These are phyloP conservation scores for Zygosaccharomyces sapae DNA, from an alignment of 1,139 yeast species.

Conservation along the genomic window DNA sequence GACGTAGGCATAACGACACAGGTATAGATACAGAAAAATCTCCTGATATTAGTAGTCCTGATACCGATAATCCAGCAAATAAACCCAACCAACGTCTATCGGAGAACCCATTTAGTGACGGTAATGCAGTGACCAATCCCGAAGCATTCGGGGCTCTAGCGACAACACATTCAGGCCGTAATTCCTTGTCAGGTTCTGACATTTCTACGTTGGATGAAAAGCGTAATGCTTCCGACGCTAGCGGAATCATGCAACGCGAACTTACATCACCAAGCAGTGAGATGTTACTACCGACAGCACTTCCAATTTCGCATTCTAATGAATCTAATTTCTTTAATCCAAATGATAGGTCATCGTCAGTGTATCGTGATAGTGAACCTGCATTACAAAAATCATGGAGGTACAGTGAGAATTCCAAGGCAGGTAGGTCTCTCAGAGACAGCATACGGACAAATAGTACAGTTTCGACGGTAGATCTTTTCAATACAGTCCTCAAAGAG, in stretches of 20 bases:
- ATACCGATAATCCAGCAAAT: conserved; percentile 41
- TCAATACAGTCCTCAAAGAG: conserved; percentile 74
- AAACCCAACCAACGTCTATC: conserved; percentile 38
- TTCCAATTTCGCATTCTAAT: conserved; percentile 9
- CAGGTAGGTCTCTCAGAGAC: conserved; percentile 41
- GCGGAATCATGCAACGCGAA: conserved; percentile 35
- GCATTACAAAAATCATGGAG: conserved; percentile 69
- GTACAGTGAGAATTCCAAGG: conserved; percentile 43
- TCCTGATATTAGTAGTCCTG: conserved; percentile 39
- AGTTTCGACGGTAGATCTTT: conserved; percentile 77
- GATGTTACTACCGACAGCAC: conserved; percentile 22
- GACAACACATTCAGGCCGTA: conserved; percentile 50
- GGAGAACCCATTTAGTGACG: conserved; percentile 37
- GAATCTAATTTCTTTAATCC: conserved; percentile 24
- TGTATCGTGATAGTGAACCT: conserved; percentile 34
- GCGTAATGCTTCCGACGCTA: conserved; percentile 16
- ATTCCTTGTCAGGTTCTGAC: conserved; percentile 36
- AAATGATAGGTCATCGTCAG: conserved; percentile 30
- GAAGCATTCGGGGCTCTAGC: conserved; percentile 48
- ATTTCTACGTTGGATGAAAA: conserved; percentile 37
- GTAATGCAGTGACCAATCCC: conserved; percentile 35
- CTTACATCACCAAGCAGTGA: conserved; percentile 35
- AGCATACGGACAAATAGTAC: conserved; percentile 76
- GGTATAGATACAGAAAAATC: conserved; percentile 37
- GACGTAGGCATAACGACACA: conserved; percentile 40